These are phyloP conservation scores for Pichia cactophila DNA, from an alignment of 1,139 yeast species.

Conservation along the genomic window DNA sequence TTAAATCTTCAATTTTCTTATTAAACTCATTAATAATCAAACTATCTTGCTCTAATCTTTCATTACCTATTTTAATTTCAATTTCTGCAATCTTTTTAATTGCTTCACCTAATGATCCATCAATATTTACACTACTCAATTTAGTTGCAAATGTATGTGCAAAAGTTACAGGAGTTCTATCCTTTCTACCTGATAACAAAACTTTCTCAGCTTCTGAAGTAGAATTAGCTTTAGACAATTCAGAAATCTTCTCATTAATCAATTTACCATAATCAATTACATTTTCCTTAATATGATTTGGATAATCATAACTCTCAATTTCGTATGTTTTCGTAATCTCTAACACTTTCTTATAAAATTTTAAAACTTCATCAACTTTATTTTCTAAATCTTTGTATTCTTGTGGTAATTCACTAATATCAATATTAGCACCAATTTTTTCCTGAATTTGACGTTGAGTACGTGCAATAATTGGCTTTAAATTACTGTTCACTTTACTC, in stretches of 20 bases:
- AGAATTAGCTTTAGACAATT: slow-evolving; percentile 51
- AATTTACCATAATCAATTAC: slow-evolving; percentile 53
- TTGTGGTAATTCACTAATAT: slow-evolving; percentile 63
- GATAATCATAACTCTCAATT: slow-evolving; percentile 64
- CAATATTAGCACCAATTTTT: slow-evolving; percentile 61
- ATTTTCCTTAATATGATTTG: slow-evolving; percentile 59
- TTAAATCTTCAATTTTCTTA: slow-evolving; percentile 40
- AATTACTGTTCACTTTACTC: slow-evolving; percentile 19
- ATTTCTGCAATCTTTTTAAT: slow-evolving; percentile 49
- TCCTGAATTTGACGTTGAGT: slow-evolving; percentile 60
- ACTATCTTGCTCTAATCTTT: slow-evolving; percentile 60
- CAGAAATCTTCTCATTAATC: slow-evolving; percentile 46
- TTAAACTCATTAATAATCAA: slow-evolving; percentile 52
- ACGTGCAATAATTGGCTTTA: slow-evolving; percentile 51
- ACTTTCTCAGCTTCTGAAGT: slow-evolving; percentile 59
- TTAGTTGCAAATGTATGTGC: slow-evolving; percentile 44
- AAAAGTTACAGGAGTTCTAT: slow-evolving; percentile 39
- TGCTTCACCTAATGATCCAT: slow-evolving; percentile 40
- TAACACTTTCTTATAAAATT: slow-evolving; percentile 52
- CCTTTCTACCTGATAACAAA: slow-evolving; percentile 29
- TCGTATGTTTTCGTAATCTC: slow-evolving; percentile 57
- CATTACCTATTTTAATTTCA: slow-evolving; percentile 53
- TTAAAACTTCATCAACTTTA: slow-evolving; percentile 55
- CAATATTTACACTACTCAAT: slow-evolving; percentile 33
- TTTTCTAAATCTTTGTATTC: slow-evolving; percentile 63